Conservation (phyloP, 768 basidiomycete genomes). For the Mycena belliarum region DNA sequence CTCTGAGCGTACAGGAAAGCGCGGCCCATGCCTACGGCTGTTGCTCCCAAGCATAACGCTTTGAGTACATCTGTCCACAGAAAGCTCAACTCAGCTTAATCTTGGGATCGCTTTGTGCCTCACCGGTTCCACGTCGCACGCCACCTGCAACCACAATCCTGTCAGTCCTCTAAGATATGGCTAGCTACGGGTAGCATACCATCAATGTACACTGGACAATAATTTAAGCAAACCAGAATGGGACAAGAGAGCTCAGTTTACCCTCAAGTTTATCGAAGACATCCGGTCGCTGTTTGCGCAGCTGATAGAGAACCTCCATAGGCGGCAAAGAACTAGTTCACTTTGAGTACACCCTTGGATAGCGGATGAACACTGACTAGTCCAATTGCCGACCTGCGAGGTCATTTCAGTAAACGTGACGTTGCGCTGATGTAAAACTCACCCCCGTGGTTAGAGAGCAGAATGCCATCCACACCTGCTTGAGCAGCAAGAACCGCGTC, state of each 20-base stretch:
- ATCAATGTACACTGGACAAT: constrained; percentile 74
- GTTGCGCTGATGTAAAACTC: constrained; percentile 20
- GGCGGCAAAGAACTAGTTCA: constrained; percentile 67
- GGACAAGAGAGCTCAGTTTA: constrained; percentile 19
- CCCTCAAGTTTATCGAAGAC: constrained; percentile 75
- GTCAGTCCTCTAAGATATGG: neutral
- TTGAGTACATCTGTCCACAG: constrained; percentile 70
- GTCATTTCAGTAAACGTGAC: neutral
- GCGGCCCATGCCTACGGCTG: constrained; percentile 82
- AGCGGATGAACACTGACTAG: constrained; percentile 47
- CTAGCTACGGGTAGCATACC: constrained; percentile 40
- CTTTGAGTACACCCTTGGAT: constrained; percentile 15
- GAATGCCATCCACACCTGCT: constrained; percentile 83
- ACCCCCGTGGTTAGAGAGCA: constrained; percentile 93
- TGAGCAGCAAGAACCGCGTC: constrained; percentile 86
- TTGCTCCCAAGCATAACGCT: constrained; percentile 87
- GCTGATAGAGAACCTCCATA: constrained; percentile 72
- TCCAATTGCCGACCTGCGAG: constrained; percentile 74
- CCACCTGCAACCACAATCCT: constrained; percentile 40
- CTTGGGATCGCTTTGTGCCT: constrained; percentile 14
- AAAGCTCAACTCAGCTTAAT: neutral
- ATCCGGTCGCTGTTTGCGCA: constrained; percentile 74
- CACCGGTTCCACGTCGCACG: constrained; percentile 75
- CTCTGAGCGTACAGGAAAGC: constrained; percentile 87
- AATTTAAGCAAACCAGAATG: constrained; percentile 7